These are phyloP conservation scores for Apium graveolens DNA, from an alignment of 129 eudicot species.

Conservation along the genomic window DNA sequence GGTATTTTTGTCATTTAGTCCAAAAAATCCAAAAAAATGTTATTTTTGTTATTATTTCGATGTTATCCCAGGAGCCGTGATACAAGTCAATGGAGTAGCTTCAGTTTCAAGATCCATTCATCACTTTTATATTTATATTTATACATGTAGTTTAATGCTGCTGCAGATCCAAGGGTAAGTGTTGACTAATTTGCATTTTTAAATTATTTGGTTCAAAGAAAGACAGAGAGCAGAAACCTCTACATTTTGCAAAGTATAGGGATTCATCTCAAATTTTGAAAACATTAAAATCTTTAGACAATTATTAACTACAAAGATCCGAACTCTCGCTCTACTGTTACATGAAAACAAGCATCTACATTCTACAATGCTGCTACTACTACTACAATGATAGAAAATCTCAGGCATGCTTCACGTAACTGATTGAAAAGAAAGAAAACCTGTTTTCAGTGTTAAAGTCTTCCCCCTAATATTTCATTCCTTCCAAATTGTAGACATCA, in stretches of 20 bases:
- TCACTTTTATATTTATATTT: neutral
- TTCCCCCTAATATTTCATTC: neutral
- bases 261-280: neutral
- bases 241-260: neutral
- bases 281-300: too few relatives aligned
- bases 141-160: neutral
- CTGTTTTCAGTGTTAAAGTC: neutral
- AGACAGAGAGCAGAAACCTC: neutral
- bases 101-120: neutral
- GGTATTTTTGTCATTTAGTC: too few relatives aligned
- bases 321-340: neutral
- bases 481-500: neutral
- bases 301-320: too few relatives aligned
- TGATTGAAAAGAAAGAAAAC: neutral
- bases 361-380: too few relatives aligned
- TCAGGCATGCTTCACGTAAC: neutral
- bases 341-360: too few relatives aligned
- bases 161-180: neutral
- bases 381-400: too few relatives aligned
- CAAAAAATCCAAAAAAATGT: too few relatives aligned
- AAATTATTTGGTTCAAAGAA: neutral
- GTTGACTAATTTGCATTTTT: neutral
- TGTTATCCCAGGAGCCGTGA: neutral
- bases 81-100: neutral
- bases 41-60: too few relatives aligned